These are phyloP conservation scores for Biancaea sappan DNA, from an alignment of 306 rosid species.

Conservation along the genomic window DNA sequence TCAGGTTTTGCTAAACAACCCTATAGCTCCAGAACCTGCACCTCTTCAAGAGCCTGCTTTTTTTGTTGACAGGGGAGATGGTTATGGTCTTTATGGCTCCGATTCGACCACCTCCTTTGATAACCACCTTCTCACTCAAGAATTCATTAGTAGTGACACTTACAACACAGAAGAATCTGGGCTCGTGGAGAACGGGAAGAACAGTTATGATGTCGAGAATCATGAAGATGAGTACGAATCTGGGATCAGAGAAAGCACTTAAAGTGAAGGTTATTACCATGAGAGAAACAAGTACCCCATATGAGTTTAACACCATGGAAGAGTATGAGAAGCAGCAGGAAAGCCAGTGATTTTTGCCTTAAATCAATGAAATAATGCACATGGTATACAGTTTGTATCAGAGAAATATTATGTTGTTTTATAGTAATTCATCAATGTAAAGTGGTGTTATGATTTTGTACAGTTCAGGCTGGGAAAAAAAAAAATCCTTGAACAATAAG, in stretches of 20 bases:
- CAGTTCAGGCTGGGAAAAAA: not conserved
- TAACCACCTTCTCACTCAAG: too few species aligned
- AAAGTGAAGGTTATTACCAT: not conserved
- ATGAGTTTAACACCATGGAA: constrained; percentile 74
- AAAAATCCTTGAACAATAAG: not conserved
- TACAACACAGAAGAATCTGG: too few species aligned
- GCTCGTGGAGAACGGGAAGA: too few species aligned
- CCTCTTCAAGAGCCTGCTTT: too few species aligned
- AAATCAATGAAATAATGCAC: too few species aligned
- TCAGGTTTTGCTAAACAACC: too few species aligned
- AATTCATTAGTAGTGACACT: too few species aligned
- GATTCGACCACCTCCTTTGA: too few species aligned
- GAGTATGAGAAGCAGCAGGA: constrained; percentile 72
- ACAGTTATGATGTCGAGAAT: constrained; percentile 33
- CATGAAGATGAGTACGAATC: constrained; percentile 41
- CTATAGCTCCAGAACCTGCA: too few species aligned
- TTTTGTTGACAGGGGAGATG: too few species aligned
- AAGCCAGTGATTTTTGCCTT: constrained; percentile 56
- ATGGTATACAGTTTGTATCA: too few species aligned
- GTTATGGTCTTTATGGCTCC: too few species aligned
- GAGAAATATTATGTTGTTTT: not conserved
- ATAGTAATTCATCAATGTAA: not conserved
- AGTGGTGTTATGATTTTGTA: not conserved
- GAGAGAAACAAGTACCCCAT: constrained; percentile 43
- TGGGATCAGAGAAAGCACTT: constrained; percentile 36